Conservation (phyloP, 176 grass and related monocot species). For the Cocos nucifera region DNA sequence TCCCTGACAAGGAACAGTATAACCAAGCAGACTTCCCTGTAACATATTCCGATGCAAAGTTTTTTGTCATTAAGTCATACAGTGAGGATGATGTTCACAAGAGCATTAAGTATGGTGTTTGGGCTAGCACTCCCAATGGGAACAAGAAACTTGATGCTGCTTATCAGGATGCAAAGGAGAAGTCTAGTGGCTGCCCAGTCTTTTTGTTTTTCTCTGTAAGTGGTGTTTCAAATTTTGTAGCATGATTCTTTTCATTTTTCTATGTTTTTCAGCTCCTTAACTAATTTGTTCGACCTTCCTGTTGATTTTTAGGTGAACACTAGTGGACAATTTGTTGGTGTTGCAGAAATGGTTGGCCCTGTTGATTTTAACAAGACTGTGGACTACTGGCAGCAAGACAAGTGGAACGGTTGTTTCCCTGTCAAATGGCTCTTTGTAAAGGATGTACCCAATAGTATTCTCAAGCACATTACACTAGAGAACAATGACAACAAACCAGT, state of each 20-base stretch:
- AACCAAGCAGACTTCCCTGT: not conserved
- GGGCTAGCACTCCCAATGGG: constrained; percentile 5
- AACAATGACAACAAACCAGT: constrained; percentile 19
- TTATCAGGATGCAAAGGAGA: not conserved
- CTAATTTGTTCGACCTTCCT: not conserved
- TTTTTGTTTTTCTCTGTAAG: constrained; percentile 7
- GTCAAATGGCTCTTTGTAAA: constrained; percentile 14
- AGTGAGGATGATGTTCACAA: not conserved
- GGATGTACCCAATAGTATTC: constrained; percentile 10
- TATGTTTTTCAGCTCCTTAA: too few relatives aligned
- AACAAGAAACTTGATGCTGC: constrained; percentile 4
- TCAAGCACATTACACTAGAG: constrained; percentile 7
- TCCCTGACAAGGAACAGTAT: not conserved
- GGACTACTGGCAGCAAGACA: constrained; percentile 11
- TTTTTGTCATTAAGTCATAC: constrained; percentile 5
- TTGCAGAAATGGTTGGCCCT: constrained; percentile 13
- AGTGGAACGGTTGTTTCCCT: constrained; percentile 9
- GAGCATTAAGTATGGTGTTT: not conserved
- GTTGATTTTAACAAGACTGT: constrained; percentile 10
- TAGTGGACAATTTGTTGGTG: constrained; percentile 9
- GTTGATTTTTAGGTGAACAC: constrained; percentile 4
- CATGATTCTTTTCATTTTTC: too few relatives aligned
- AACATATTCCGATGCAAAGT: not conserved
- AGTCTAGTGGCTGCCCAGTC: not conserved
- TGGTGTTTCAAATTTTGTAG: not conserved